Base-by-base conservation (phyloP, 768 basidiomycete genomes). In the Leccinum aurantiacum region DNA sequence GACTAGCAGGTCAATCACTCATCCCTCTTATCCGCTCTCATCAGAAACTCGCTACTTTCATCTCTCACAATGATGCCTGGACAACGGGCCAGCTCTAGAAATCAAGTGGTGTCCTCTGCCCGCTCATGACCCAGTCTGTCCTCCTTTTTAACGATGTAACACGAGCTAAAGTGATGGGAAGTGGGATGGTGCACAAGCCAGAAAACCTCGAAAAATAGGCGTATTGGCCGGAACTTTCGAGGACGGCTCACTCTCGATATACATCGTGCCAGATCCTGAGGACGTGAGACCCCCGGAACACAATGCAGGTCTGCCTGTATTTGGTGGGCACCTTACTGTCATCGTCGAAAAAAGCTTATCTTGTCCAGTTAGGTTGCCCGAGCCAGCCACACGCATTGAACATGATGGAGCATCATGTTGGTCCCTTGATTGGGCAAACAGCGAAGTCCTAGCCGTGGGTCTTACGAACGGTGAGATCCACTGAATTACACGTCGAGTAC, bases 41-140 rank as follows among this genome's bases (percentile, higher is more conserved):
- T n/a, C n/a, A n/a, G n/a, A n/a, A n/a, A n/a, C n/a, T n/a, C n/a
- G n/a, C n/a, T n/a, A n/a, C n/a, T n/a, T n/a, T n/a, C n/a, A n/a
- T n/a, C n/a, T n/a, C n/a, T n/a, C n/a, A n/a, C n/a, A n/a, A n/a
- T n/a, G n/a, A n/a, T 95, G 94, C 62, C 64, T 93, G 9, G 88
- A 95, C n/a, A 79, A 80, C 19, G 94, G 95, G 0, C 83, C 90
- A 4, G 90, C 87, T 3, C 83, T 86, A 64, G 89, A 91, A 53
- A 70, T 95, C 14, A 93, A 89, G 74, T 98, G 96, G 95, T 95
- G 95, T 72, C 96, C 96, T 3, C 71, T 94, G 29, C 94, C 95
- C 1, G 85, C 89, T 17, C 84, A 92, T 65, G 92, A 93, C 58
- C 51, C 71, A 14, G 79, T 82, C 52, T 59, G 79, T 75, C 60